Conservation (phyloP, 176 grass and related monocot species). For the Dactylis glomerata region DNA sequence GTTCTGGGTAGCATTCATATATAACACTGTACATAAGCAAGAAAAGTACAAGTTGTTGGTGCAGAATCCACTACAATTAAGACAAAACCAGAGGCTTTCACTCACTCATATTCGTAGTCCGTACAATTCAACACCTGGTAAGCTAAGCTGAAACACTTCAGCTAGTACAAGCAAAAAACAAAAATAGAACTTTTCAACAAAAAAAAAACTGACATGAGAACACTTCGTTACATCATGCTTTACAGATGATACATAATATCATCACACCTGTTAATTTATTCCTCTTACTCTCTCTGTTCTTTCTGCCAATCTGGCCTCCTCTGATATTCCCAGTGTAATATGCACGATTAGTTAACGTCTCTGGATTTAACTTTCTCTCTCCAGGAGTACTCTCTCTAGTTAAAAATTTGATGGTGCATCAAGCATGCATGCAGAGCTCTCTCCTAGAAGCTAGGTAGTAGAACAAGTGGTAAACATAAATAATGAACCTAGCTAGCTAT, state of each 20-base stretch:
- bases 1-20: neutral
- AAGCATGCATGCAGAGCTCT: neutral
- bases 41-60: neutral
- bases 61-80: neutral
- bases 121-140: neutral
- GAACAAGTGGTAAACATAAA: neutral
- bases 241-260: neutral
- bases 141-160: neutral
- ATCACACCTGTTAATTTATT: neutral
- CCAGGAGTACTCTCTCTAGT: neutral
- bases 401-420: neutral
- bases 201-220: neutral
- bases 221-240: slow-evolving; percentile 28
- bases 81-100: neutral
- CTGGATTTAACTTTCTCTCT: neutral
- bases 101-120: neutral
- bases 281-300: slow-evolving; percentile 25
- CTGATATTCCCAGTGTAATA: neutral
- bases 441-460: slow-evolving; percentile 10
- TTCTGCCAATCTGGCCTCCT: neutral
- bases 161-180: neutral
- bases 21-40: neutral
- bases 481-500: slow-evolving; percentile 15
- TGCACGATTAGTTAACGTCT: neutral
- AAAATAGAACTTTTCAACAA: neutral